Evolutionary conservation across 2,329 filamentous ascomycete genomes (phyloP).

Genomic region (Aureobasidium mangrovei): DNA sequence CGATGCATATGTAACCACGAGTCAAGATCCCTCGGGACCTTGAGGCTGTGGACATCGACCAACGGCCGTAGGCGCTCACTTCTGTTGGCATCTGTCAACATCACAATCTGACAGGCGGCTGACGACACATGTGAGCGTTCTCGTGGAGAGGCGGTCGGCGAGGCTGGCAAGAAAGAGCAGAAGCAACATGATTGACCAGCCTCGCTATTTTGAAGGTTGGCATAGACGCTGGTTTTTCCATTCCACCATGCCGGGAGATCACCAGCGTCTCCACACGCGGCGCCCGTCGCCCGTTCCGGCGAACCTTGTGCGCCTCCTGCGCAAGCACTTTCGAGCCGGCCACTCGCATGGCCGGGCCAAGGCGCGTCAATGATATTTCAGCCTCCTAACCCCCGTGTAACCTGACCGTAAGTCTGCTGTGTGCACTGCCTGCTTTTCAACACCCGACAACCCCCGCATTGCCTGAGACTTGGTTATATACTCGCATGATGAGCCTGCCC

Average conservation of each 20-base stretch:
- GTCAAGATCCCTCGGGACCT: neutral
- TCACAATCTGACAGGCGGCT: constrained; percentile 7
- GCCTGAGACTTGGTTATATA: constrained; percentile 2
- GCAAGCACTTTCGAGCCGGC: neutral
- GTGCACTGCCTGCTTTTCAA: constrained; percentile 8
- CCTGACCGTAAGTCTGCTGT: neutral
- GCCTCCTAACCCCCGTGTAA: constrained; percentile 5
- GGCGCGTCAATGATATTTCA: constrained; percentile 4
- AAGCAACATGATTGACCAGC: constrained; percentile 8
- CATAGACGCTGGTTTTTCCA: neutral
- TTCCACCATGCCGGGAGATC: constrained; percentile 11
- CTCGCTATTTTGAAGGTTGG: neutral
- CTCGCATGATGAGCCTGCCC: neutral
- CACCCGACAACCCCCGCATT: constrained; percentile 1
- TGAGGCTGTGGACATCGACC: neutral
- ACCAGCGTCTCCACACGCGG: constrained; percentile 8
- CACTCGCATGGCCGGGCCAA: constrained; percentile 1
- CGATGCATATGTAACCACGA: neutral
- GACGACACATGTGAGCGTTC: neutral
- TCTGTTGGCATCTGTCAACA: neutral
- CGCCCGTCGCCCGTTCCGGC: neutral
- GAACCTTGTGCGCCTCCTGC: constrained; percentile 9
- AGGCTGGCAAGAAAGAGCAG: constrained; percentile 5
- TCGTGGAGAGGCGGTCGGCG: neutral
- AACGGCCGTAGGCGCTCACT: neutral